These are phyloP conservation scores for Lupinus albus DNA, from an alignment of 306 rosid genomes.

Conservation along the genomic window DNA sequence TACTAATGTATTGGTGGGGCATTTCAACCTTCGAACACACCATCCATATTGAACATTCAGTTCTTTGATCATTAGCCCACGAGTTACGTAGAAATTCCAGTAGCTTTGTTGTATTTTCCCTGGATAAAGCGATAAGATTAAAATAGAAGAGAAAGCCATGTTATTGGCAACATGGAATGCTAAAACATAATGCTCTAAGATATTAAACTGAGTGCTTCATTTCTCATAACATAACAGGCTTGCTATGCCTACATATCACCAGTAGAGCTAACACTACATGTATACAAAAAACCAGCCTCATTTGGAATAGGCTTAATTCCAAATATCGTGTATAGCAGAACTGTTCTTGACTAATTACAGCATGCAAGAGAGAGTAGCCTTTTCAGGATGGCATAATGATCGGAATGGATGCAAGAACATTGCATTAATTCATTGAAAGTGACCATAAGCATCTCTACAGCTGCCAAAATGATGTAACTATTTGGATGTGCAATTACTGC, in stretches of 20 bases:
- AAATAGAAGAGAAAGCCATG: conserved; percentile 34
- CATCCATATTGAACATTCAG: conserved; percentile 98
- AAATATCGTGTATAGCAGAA: conserved; percentile 12
- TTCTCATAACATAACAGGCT: background rate
- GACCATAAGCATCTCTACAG: background rate
- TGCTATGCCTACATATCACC: conserved; percentile 1
- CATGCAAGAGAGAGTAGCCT: conserved; percentile 12
- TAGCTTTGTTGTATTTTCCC: conserved; percentile 77
- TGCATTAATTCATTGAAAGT: background rate
- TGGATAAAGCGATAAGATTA: conserved; percentile 40
- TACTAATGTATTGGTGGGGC: conserved; percentile 65
- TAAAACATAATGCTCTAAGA: conserved; percentile 8
- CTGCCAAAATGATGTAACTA: conserved; percentile 8
- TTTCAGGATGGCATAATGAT: conserved; percentile 28
- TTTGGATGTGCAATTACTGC: conserved; percentile 27
- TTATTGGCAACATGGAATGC: background rate
- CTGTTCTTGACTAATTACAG: conserved; percentile 1
- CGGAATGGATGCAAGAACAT: conserved; percentile 14
- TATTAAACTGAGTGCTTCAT: no score
- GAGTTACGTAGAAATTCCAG: conserved; percentile 69
- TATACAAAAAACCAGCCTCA: conserved; percentile 25
- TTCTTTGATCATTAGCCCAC: conserved; percentile 79
- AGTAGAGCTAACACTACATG: conserved; percentile 8
- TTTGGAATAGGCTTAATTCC: conserved; percentile 13
- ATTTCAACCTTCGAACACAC: conserved; percentile 77